phyloP scores from a whole-genome alignment of 352 stramenopile species.

The Phytophthora cryptogea region DNA sequence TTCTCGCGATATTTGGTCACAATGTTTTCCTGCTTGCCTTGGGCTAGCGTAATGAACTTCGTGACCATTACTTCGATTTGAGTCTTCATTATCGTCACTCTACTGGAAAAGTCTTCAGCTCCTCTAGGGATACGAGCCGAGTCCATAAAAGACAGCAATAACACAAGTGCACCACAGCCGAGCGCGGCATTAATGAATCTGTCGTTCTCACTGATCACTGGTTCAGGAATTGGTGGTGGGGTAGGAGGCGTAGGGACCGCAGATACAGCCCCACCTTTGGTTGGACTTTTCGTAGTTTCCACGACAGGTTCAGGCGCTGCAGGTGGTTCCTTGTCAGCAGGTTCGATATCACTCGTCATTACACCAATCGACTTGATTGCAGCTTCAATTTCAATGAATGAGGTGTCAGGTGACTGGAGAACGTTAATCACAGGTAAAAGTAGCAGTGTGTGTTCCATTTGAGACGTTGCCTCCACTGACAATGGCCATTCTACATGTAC shows the following conservation, averaged over 20 bases:
- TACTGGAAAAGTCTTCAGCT: conserved; percentile 5
- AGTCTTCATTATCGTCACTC: conserved; percentile 14
- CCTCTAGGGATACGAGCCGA: conserved; percentile 21
- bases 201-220: conserved; percentile 35
- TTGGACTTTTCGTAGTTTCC: conserved; percentile 20
- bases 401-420: conserved; percentile 39
- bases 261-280: conserved; percentile 12
- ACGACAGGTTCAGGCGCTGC: conserved; percentile 15
- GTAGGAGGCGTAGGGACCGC: not conserved
- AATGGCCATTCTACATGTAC: conserved; percentile 27
- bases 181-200: conserved; percentile 50
- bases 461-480: conserved; percentile 23
- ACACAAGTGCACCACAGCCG: conserved; percentile 40
- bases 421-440: conserved; percentile 45
- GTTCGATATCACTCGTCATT: conserved; percentile 34
- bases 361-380: conserved; percentile 34
- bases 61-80: conserved; percentile 33
- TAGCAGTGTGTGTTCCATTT: conserved; percentile 33
- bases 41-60: conserved; percentile 38
- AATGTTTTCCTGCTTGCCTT: conserved; percentile 24
- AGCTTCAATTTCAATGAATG: conserved; percentile 54
- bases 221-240: conserved; percentile 14
- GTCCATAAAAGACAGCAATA: conserved; percentile 52
- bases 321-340: conserved; percentile 7
- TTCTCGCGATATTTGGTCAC: conserved; percentile 14